Base-by-base conservation (phyloP, 331 rosid species). In the Quercus phellos region DNA sequence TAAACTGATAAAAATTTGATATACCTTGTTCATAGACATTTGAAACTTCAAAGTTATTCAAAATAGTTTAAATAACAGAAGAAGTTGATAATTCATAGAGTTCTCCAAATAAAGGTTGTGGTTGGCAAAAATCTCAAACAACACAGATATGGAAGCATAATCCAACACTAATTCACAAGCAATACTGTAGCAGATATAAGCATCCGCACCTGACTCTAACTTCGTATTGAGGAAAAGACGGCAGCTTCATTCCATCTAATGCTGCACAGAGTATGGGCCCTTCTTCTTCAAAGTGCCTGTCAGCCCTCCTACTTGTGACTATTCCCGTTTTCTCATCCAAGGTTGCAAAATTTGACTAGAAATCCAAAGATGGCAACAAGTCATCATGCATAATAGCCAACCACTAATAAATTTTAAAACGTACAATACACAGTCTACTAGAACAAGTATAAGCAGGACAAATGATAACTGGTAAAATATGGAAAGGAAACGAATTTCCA, bases 201-300 rank as follows among this genome's bases (percentile, higher is more conserved):
- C 61, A 77, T 81, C 84, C 70, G 71, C 83, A 94, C 97, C 99
- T 95, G 91, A 92, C 96, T 87, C 99, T 90, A 77, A 95, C 92
- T 91, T 91, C 98, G 78, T 92, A 91, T 74, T 95, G 75, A 2
- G 99, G 99, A 87, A 87, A 95, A 76, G 92, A 91, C 13, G 94
- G 97, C 58, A 95, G 87, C 88, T 92, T 95, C 92, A 95, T 80
- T 85, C 92, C 95, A 83, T 92, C 94, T 3, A 95, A 89, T 61
- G 94, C 91, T 35, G 96, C 93, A 82, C 99, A 92, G 46, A 95
- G 85, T 79, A 92, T 78, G 61, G 99, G 97, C 10, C 99, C 98
- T 87, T 95, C 96, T 86, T 91, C 94, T 84, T 95, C 98, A 76
- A 95, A 95, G 83, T 94, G 99, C 69, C 99, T 87, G 83, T 95